A percentile compares a stretch with the other conserved stretches of the same genome.
Evolutionary conservation across 2,329 filamentous ascomycete genomes (phyloP).

Genomic region (Ophiosphaerella korrae): DNA sequence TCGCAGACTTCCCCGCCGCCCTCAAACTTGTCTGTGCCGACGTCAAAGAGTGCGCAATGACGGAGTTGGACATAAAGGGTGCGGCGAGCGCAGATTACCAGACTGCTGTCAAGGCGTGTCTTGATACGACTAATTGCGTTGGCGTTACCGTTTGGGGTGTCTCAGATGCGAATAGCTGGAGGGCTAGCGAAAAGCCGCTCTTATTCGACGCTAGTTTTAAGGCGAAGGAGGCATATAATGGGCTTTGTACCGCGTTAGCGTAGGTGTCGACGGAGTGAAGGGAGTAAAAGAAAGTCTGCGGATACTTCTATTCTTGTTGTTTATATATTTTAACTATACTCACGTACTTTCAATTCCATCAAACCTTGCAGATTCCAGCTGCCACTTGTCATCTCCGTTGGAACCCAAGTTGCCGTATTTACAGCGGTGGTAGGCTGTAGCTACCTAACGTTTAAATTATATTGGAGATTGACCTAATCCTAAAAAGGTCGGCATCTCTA

Average conservation of each 20-base stretch:
- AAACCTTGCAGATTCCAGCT: no score
- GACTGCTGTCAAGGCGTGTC: constrained; percentile 60
- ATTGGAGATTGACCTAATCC: no score
- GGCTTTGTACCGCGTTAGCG: constrained; percentile 21
- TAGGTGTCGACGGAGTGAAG: not conserved
- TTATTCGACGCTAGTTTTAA: constrained; percentile 50
- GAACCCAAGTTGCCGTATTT: no score
- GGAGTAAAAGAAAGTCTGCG: not conserved
- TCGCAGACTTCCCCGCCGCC: not conserved
- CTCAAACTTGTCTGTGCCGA: constrained; percentile 55
- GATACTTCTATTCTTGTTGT: no score
- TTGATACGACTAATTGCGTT: constrained; percentile 64
- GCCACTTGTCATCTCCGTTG: no score
- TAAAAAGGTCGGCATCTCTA: no score
- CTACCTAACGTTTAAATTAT: no score
- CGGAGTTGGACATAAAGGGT: constrained; percentile 69
- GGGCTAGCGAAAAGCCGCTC: constrained; percentile 43
- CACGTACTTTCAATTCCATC: no score
- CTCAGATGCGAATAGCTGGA: constrained; percentile 52
- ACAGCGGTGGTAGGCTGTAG: no score
- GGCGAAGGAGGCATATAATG: constrained; percentile 50
- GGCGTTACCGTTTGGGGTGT: constrained; percentile 69
- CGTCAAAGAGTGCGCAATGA: constrained; percentile 65
- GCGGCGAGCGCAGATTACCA: constrained; percentile 63
- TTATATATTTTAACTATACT: no score